Conservation (phyloP, 352 stramenopile genomes). For the Pythium pectinolyticum region DNA sequence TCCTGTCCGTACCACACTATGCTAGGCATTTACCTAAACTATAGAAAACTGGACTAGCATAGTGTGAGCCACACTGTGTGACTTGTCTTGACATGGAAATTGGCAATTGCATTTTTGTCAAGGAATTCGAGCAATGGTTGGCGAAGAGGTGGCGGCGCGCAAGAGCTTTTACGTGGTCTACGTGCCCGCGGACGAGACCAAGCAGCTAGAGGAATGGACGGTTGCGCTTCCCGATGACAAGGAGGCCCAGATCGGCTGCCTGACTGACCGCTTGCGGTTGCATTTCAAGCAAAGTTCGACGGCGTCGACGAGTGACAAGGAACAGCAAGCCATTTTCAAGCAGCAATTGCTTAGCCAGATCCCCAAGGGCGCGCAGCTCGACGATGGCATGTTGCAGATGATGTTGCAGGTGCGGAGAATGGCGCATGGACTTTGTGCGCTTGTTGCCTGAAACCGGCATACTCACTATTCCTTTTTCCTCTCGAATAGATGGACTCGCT, state of each 20-base stretch:
- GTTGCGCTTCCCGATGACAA: constrained; percentile 73
- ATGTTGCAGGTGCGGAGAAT: constrained; percentile 60
- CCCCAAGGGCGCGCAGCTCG: constrained; percentile 58
- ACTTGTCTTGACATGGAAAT: no score
- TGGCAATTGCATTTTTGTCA: no score
- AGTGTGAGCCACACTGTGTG: not conserved
- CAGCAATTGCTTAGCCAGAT: constrained; percentile 75
- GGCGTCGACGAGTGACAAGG: constrained; percentile 32
- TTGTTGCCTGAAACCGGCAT: not conserved
- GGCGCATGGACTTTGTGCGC: not conserved
- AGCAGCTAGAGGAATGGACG: constrained; percentile 71
- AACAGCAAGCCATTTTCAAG: constrained; percentile 82
- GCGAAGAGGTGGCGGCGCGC: constrained; percentile 42
- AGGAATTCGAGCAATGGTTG: constrained; percentile 51
- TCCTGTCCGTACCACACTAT: constrained; percentile 1
- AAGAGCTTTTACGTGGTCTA: constrained; percentile 76
- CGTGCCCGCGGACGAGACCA: constrained; percentile 52
- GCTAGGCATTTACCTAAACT: not conserved
- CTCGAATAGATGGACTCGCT: constrained; percentile 89
- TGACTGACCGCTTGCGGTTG: constrained; percentile 76
- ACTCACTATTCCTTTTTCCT: not conserved
- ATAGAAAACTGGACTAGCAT: no score
- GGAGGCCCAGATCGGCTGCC: constrained; percentile 73
- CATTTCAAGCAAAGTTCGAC: constrained; percentile 65
- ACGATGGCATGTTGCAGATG: constrained; percentile 81